Evolutionary conservation across 2,329 filamentous ascomycete genomes (phyloP), one percentile per base, ranked within the genome.

Genomic region (Dactylellina cionopaga): DNA sequence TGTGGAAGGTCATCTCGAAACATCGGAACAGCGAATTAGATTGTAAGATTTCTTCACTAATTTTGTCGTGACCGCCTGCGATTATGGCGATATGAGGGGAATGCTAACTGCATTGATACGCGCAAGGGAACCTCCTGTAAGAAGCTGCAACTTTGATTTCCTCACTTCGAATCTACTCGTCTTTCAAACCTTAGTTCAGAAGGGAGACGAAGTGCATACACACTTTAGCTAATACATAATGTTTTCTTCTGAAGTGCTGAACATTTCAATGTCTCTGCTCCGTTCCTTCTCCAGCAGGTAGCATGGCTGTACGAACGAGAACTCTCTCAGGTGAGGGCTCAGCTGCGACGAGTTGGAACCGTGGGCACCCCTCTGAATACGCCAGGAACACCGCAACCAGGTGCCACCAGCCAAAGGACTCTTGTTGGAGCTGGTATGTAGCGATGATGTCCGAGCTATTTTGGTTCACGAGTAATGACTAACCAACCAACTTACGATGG

Each of bases 261-360:
- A 56, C 85, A 87, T 46, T 96, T 97, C 80, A 86, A 93, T 74
- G 94, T 97, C 17, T 90, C 91, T 24, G 87, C 96, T 66, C 86
- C 92, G 39, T 98, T 98, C 78, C 85, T 99, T 29, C 86, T 97
- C 13, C 92, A 96, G 79, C 92, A 99, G 81, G 92, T 92, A 74
- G 92, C 92, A 80, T 96, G 92, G 86, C 86, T 98, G 4, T 96
- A 95, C 78, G 93, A 98, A 79, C 86, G 91, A 55, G 92, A 98
- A 81, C 86, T 96, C 25, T 91, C 91, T 0, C 92, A 97, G 79
- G 91, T 98, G 49, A 88, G 92, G 75, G 92, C 91, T 17, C 92
- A 97, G 81, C 92, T 98, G 83, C 88, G 91, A 74, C 95, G 90
- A 78, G 87, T 76, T 33, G 76, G 74, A 4, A 75, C 72, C 29